phyloP scores from a whole-genome alignment of 768 basidiomycete genomes.

The Dacryopinax primogenitus region DNA sequence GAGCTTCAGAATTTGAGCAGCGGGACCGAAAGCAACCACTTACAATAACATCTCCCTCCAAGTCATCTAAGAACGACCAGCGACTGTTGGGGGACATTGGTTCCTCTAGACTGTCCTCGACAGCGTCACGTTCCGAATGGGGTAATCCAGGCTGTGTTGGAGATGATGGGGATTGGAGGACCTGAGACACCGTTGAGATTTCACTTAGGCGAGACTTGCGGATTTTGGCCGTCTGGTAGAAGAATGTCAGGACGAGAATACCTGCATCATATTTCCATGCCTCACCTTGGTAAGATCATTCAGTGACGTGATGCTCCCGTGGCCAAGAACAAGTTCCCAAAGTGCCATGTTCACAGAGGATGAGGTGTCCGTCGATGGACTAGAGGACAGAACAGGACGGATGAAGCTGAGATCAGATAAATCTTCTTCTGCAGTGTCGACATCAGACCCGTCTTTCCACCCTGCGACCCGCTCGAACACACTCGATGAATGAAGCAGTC shows the following conservation, averaged over 20 bases:
- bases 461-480: background rate
- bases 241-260: background rate
- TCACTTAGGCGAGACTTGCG: background rate
- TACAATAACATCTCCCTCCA: background rate
- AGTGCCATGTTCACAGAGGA: background rate
- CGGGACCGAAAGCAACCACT: too few species aligned
- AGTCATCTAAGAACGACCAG: conserved; percentile 1
- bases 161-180: background rate
- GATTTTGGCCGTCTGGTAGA: background rate
- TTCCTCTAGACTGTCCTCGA: background rate
- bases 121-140: background rate
- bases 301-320: background rate
- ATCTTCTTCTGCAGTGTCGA: background rate
- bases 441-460: background rate
- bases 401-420: background rate
- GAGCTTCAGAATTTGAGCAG: background rate
- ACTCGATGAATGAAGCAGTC: background rate
- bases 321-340: background rate
- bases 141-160: background rate
- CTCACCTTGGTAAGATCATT: background rate
- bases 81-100: background rate
- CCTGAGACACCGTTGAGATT: background rate
- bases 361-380: background rate
- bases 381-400: background rate
- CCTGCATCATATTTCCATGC: background rate